Evolutionary conservation across 371 early-diverging fungal species (phyloP).

Genomic region (Apophysomyces ossiformis): DNA sequence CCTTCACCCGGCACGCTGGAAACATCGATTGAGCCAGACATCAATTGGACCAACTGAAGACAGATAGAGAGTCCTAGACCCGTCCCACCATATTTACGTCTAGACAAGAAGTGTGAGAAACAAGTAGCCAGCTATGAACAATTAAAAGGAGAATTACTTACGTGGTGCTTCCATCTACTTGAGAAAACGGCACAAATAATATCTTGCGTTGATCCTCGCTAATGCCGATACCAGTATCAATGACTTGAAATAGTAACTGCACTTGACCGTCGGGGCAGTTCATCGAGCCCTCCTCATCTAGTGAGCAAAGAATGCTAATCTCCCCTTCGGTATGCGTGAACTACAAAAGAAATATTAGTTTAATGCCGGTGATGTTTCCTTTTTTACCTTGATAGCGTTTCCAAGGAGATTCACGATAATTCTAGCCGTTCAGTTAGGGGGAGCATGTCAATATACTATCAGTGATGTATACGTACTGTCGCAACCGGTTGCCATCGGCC

Average conservation of each 20-base stretch:
- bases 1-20: constrained; percentile 58
- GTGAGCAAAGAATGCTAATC: constrained; percentile 47
- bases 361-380: too few relatives aligned
- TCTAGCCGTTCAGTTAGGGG: constrained; percentile 11
- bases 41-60: constrained; percentile 55
- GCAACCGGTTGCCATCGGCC: constrained; percentile 54
- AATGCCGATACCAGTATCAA: constrained; percentile 62
- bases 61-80: constrained; percentile 69
- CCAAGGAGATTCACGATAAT: constrained; percentile 48
- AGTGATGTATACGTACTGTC: constrained; percentile 32
- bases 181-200: constrained; percentile 62
- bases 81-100: constrained; percentile 66
- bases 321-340: constrained; percentile 61
- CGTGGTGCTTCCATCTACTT: constrained; percentile 65
- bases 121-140: too few relatives aligned
- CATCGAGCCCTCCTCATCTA: constrained; percentile 30
- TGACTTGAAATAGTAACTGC: constrained; percentile 40
- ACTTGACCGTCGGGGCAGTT: constrained; percentile 17
- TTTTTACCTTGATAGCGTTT: constrained; percentile 39
- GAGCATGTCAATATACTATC: constrained; percentile 16
- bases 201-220: constrained; percentile 60
- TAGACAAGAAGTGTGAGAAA: constrained; percentile 13
- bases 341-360: constrained; percentile 5
- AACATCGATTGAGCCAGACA: constrained; percentile 61
- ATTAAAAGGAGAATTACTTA: constrained; percentile 1